These are phyloP conservation scores for Sistotremastrum suecicum DNA, from an alignment of 768 basidiomycete genomes.

Conservation along the genomic window DNA sequence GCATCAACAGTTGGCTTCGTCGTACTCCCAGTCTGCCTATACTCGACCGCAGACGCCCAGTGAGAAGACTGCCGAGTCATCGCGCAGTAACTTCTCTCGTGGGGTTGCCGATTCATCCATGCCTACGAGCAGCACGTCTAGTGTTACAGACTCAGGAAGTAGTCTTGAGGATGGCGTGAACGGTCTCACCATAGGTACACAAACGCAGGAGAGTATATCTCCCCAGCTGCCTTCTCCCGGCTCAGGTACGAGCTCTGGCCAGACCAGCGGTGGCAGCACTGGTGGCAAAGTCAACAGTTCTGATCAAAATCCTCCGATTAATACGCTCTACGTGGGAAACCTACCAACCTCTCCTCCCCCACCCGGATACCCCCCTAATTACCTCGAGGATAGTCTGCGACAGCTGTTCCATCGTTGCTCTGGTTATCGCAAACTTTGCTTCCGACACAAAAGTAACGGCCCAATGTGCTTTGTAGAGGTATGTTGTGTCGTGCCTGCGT, in stretches of 20 bases:
- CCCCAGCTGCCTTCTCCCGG: conserved; percentile 69
- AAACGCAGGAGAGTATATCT: conserved; percentile 37
- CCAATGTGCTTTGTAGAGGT: conserved; percentile 99
- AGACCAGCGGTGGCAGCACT: conserved; percentile 26
- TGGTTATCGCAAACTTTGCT: conserved; percentile 87
- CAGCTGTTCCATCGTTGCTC: conserved; percentile 65
- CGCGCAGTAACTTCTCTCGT: neutral
- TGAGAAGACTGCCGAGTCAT: neutral
- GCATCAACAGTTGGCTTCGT: too few relatives aligned
- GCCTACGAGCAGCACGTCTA: conserved; percentile 27
- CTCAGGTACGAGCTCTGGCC: conserved; percentile 38
- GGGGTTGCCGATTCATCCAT: conserved; percentile 14
- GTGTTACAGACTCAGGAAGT: conserved; percentile 25
- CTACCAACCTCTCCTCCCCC: conserved; percentile 71
- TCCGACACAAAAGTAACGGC: conserved; percentile 91
- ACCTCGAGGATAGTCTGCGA: conserved; percentile 77
- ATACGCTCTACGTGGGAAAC: conserved; percentile 99
- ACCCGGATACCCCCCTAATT: conserved; percentile 57
- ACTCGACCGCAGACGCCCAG: neutral
- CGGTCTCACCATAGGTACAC: conserved; percentile 39
- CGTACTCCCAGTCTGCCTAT: too few relatives aligned
- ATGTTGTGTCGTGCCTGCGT: conserved; percentile 6
- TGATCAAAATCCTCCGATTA: conserved; percentile 97
- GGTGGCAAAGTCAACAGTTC: conserved; percentile 24
- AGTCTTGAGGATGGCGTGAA: conserved; percentile 19